phyloP scores from a whole-genome alignment of 176 grass and related monocot species.

The Carex littledalei region DNA sequence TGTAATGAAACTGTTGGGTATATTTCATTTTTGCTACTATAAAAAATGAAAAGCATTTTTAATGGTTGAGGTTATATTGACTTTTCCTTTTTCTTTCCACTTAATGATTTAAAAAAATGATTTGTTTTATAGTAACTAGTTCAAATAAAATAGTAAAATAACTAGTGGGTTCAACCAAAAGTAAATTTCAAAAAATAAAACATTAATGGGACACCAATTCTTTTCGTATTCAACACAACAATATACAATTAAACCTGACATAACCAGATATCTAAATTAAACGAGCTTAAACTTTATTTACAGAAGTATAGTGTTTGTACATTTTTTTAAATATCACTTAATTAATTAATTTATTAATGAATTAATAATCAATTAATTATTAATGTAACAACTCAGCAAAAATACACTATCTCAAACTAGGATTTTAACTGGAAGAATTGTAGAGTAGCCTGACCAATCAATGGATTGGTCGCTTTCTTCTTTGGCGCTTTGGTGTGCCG shows the following conservation, averaged over 20 bases:
- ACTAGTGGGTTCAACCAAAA: not conserved
- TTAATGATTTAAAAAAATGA: not conserved
- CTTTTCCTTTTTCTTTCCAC: not conserved
- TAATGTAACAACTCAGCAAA: not conserved
- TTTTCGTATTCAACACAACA: no score
- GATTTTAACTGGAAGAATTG: not conserved
- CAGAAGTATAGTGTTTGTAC: no score
- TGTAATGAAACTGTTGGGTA: no score
- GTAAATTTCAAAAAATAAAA: not conserved
- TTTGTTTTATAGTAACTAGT: not conserved
- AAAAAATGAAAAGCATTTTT: not conserved
- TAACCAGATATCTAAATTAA: no score
- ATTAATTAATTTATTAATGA: no score
- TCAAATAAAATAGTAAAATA: not conserved
- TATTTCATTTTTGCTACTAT: not conserved
- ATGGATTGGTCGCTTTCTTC: not conserved
- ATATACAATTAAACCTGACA: no score
- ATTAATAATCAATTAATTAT: not conserved
- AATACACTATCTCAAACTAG: not conserved
- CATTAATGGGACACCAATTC: not conserved
- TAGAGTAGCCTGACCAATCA: not conserved
- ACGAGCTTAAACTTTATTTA: no score
- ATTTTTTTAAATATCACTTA: no score
- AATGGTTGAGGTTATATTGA: not conserved
- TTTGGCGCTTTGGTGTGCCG: not conserved